Base-by-base conservation (phyloP, 2,329 filamentous ascomycete genomes). In the Dactylonectria estremocensis region DNA sequence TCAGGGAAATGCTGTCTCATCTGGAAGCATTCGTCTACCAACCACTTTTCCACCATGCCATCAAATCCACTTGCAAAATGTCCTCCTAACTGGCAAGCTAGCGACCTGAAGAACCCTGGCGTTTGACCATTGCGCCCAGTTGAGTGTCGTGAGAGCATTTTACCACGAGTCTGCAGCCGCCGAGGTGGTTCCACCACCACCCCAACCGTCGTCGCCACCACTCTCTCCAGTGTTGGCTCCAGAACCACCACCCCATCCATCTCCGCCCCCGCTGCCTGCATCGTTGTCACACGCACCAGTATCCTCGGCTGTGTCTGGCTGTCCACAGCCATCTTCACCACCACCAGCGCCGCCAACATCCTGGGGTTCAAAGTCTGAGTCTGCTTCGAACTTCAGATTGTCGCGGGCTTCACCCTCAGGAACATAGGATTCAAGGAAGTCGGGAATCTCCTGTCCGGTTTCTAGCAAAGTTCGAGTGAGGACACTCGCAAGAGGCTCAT, bases 381-480 rank as follows among this genome's bases (percentile, higher is more conserved):
- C 87, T 0, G 85, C 85, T 73, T 89, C 88, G 54, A 89, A 89
- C 71, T 86, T 85, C 20, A 88, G 80, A 20, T 88, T 82, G 16
- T 80, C 75, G 0, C 79, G 77, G 1, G 83, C 81, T 0, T 81
- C 83, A 1, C 87, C 86, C 65, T 91, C 87, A 0, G 92, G 92
- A 63, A 89, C 82, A 77, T 89, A 90, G 1, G 84, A 71, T 71
- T 92, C 78, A 0, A 98, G 87, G 78, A 98, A 98, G 0, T 97
- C 93, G 0, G 96, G 96, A 28, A 99, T 82, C 0, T 85, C 81
- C 80, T 97, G 94, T 5, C 90, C 86, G 5, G 90, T 93, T 81
- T 98, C 95, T 0, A 97, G 77, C 0, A 99, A 85, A 6, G 94
- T 90, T 78, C 95, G 95, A 43, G 94, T 93, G 1, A 99, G 85